Evolutionary conservation across 2,329 filamentous ascomycete genomes (phyloP).

Genomic region (Sclerotinia sclerotiorum): DNA sequence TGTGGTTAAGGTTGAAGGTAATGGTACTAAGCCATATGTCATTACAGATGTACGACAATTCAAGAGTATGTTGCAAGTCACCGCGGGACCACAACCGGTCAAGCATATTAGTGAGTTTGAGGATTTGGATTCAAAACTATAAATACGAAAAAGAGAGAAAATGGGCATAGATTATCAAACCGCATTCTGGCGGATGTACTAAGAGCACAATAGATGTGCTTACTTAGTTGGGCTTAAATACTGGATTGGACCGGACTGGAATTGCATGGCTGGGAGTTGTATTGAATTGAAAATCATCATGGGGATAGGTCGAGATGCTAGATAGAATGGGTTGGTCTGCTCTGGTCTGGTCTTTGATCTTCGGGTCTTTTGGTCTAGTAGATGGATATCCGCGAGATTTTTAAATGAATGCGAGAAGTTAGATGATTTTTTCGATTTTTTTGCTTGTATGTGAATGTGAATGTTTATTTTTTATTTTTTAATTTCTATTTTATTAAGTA

Average conservation of each 20-base stretch:
- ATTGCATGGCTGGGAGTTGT: conserved; percentile 10
- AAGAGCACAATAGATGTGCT: conserved; percentile 5
- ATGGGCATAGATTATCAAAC: not conserved
- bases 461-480: no score
- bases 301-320: not conserved
- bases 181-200: not conserved
- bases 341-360: not conserved
- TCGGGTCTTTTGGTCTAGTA: not conserved
- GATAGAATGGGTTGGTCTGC: not conserved
- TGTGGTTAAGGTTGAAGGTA: conserved; percentile 38
- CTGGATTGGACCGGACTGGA: not conserved
- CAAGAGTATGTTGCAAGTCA: conserved; percentile 74
- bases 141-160: conserved; percentile 32
- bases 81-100: conserved; percentile 68
- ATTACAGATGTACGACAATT: conserved; percentile 79
- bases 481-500: no score
- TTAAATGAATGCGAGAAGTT: conserved; percentile 1
- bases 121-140: conserved; percentile 81
- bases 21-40: conserved; percentile 55
- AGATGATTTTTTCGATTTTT: not conserved
- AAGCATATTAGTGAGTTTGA: conserved; percentile 81
- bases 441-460: not conserved
- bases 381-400: conserved; percentile 3
- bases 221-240: not conserved
- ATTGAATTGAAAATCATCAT: not conserved